Base-by-base conservation (phyloP, 2,329 filamentous ascomycete genomes). In the Septoria petroselini region DNA sequence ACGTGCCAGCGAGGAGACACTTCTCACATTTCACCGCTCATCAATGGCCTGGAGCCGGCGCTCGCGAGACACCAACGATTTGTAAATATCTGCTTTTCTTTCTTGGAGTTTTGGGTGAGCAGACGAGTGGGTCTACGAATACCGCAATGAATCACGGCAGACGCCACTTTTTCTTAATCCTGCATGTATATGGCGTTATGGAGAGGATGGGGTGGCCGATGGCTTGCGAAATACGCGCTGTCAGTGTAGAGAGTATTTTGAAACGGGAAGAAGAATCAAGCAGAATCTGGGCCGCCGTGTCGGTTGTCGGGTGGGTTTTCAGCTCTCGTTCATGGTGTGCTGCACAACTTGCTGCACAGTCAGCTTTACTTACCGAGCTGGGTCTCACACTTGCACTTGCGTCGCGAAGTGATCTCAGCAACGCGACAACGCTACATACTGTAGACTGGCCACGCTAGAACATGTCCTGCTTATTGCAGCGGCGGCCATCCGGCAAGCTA, bases 1-100 rank as follows among this genome's bases (percentile, higher is more conserved):
- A 3, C 60, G 71, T 48, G 62, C 67, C 17, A 72, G 71, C 54
- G 61, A 63, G 35, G 70, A 72, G 46, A 72, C 70, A 7, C 57
- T 70, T 23, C 52, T 63, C 21, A 67, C 65, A 12, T 46, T 14
- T 17, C 49, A 50, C n/a, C 47, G 53, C 8, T 41, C 42, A 14
- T 57, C 54, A 27, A 41, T 44, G 34, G 48, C 47, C n/a, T 41
- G 43, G 44, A 48, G 44, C 34, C 35, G 18, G 44, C 41, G 45
- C 14, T 52, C 53, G 17, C 34, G 45, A 27, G 53, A 55, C 23
- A 52, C 53, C 14, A 47, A 54, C 19, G 52, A 55, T 23, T 34
- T 52, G 34, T 55, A 48, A 50, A 41, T 42, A 47, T 39, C 29
- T 38, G 17, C 12, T 21, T 38, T 38, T 39, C n/a, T 45, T 35